A percentile compares a stretch with the other conserved stretches of the same genome.
These are phyloP conservation scores for Chytriomyces sp. DNA, from an alignment of 192 early-diverging fungal species.

Conservation along the genomic window DNA sequence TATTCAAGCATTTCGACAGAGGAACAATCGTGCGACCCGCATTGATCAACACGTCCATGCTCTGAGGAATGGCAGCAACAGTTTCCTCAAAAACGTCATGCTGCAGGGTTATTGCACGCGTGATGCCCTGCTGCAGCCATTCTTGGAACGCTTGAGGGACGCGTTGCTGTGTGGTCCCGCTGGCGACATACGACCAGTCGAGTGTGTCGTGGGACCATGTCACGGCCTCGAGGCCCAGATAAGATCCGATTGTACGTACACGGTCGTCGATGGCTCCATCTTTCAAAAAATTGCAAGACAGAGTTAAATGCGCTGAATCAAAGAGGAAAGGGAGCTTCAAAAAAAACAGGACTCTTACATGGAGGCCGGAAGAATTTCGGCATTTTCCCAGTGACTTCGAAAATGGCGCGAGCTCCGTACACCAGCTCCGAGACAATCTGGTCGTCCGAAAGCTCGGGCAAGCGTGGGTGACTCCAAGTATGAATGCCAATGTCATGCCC, in stretches of 20 bases:
- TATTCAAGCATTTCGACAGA: background rate
- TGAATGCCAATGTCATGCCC: conserved; percentile 29
- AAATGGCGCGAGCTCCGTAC: conserved; percentile 60
- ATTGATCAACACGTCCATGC: conserved; percentile 4
- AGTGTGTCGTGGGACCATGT: conserved; percentile 46
- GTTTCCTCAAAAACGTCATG: background rate
- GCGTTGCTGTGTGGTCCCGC: background rate
- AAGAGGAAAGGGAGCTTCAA: no score
- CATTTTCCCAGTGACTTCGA: conserved; percentile 35
- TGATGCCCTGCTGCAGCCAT: conserved; percentile 3
- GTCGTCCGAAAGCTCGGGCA: conserved; percentile 65
- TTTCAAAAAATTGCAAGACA: background rate
- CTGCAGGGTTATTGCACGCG: background rate
- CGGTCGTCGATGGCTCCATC: conserved; percentile 68
- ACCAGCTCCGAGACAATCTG: conserved; percentile 72
- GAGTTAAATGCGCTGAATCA: background rate
- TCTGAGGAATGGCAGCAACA: background rate
- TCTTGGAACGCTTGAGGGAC: background rate
- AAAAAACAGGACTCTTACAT: conserved; percentile 54
- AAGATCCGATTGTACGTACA: conserved; percentile 58
- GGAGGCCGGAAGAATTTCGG: conserved; percentile 65
- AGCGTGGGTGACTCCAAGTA: conserved; percentile 64
- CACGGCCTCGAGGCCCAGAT: conserved; percentile 51
- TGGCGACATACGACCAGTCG: conserved; percentile 29
- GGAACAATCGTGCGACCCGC: background rate